Percentiles rank a stretch among this genome's conserved stretches.
Conservation (phyloP, 164 flowering plant genomes). For the Aristolochia contorta region DNA sequence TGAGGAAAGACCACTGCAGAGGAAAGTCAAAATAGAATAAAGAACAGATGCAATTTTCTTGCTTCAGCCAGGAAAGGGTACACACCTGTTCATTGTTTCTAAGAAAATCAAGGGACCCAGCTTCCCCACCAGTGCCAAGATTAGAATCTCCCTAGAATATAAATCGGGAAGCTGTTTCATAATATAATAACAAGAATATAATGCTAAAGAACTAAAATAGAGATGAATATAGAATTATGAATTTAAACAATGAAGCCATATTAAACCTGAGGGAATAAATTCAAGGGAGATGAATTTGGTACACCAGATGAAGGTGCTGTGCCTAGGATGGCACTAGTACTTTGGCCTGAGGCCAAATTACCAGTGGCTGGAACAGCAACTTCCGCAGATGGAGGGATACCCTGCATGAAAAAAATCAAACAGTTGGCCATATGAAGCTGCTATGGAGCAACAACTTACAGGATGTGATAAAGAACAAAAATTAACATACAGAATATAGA, state of each 20-base stretch:
- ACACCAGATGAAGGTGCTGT: slow-evolving; percentile 52
- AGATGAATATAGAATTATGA: background rate
- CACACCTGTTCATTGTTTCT: slow-evolving; percentile 87
- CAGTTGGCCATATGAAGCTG: too few species aligned
- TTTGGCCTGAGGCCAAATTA: slow-evolving; percentile 25
- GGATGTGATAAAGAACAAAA: background rate
- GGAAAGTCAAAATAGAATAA: background rate
- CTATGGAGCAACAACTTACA: too few species aligned
- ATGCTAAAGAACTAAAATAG: slow-evolving; percentile 1
- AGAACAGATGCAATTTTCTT: background rate
- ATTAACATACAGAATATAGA: slow-evolving; percentile 67
- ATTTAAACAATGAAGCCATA: background rate
- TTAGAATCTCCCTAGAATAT: slow-evolving; percentile 43
- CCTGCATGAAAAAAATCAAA: slow-evolving; percentile 30
- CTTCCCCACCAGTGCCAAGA: slow-evolving; percentile 42
- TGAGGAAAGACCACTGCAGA: background rate
- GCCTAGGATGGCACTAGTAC: slow-evolving; percentile 14
- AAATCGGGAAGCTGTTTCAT: background rate
- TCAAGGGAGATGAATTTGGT: slow-evolving; percentile 82
- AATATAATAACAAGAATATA: background rate
- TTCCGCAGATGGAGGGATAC: slow-evolving; percentile 85
- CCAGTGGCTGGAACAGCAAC: slow-evolving; percentile 54
- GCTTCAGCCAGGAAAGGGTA: background rate
- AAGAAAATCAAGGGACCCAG: slow-evolving; percentile 85
- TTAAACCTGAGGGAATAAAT: slow-evolving; percentile 90